Base-by-base conservation (phyloP, 257 asterid species). In the Gentiana dahurica region DNA sequence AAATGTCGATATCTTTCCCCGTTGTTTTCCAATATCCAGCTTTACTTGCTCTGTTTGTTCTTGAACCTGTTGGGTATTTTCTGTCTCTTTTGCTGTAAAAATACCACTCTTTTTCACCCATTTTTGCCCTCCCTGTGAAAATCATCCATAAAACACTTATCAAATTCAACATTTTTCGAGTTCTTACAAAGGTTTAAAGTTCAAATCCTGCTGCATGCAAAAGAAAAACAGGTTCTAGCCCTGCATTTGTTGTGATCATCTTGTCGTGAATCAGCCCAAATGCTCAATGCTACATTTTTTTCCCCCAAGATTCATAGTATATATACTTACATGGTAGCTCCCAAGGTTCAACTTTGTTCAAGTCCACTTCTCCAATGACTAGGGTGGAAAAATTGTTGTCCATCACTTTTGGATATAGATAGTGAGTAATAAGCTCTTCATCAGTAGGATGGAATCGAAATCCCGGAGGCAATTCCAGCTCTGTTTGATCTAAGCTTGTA, bases 1-100 rank as follows among this genome's bases (percentile, higher is more conserved):
- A 80, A 67, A 86, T 84, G 47, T 80, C 95, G 65, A 68, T 86
- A 51, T 89, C 97, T 68, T 89, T 89, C 3, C 94, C 93, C 1
- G 95, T 86, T 34, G 95, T 94, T 68, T 89, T 89, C 97, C 97
- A 89, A 53, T 89, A 89, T 9, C 97, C 97, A 4, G 80, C 75
- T 12, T 76, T 74, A 7, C 92, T 89, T 3, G 97, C 97, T 49
- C 95, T 69, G 71, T 89, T 89, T 2, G 94, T 86, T 63, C 97
- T 75, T 63, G 75, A 49, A 0, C 97, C 97, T 0, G 95, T 86
- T 5, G 97, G 95, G 32, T 89, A 89, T 32, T 83, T 89, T 72
- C 81, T 79, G 64, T 89, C 97, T 60, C 80, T 72, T 2, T 78
- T 74, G 51, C 95, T 86, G 75, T 86, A 89, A 49, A 86, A 89